Conservation (phyloP, 1,284 basidiomycete species). For the Pseudozyma thailandica region DNA sequence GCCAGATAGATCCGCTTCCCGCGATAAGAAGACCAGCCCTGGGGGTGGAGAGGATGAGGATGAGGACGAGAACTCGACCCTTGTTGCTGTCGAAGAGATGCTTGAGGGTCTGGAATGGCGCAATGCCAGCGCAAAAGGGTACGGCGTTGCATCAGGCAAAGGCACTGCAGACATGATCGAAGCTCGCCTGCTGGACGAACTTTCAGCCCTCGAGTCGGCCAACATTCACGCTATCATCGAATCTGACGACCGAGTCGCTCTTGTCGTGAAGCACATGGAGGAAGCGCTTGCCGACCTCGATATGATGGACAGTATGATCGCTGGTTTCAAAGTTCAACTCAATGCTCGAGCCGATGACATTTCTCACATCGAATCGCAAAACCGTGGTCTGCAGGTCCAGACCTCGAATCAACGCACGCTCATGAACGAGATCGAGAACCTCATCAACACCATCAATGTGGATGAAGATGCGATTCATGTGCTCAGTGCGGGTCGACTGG, state of each 20-base stretch:
- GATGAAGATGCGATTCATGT: constrained; percentile 79
- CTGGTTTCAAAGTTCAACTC: constrained; percentile 63
- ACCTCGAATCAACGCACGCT: constrained; percentile 88
- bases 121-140: constrained; percentile 24
- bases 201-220: constrained; percentile 71
- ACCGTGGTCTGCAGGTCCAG: constrained; percentile 95
- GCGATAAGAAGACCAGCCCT: constrained; percentile 3
- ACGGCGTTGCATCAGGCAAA: constrained; percentile 24
- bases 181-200: constrained; percentile 63
- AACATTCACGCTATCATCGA: constrained; percentile 98
- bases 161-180: constrained; percentile 67
- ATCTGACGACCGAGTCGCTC: constrained; percentile 81
- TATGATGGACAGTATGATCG: constrained; percentile 73
- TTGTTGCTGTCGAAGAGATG: constrained; percentile 84
- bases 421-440: constrained; percentile 60
- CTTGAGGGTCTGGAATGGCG: constrained; percentile 95
- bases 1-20: constrained; percentile 11
- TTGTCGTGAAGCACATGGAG: constrained; percentile 89
- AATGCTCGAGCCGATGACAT: constrained; percentile 77
- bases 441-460: constrained; percentile 91
- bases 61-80: constrained; percentile 61
- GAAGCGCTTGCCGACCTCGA: constrained; percentile 86
- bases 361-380: constrained; percentile 92
- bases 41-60: constrained; percentile 17
- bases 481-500: constrained; percentile 85